Conservation (phyloP, 805 yeast species). For the Ogataea methanolica region DNA sequence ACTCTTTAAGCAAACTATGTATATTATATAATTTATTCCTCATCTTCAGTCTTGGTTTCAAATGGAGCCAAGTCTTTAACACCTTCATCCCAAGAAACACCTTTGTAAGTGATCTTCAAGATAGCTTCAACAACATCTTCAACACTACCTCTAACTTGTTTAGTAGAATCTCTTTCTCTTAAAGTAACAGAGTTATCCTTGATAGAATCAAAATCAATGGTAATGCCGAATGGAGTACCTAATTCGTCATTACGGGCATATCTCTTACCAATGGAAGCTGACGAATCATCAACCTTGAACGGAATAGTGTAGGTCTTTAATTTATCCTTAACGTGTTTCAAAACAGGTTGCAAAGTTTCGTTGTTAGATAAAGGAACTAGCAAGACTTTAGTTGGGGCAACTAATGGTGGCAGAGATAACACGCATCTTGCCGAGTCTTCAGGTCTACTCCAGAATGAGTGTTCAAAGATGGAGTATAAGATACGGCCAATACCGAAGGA, state of each 20-base stretch:
- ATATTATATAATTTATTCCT: constrained; percentile 7
- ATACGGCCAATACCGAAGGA: constrained; percentile 99
- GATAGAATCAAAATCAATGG: constrained; percentile 91
- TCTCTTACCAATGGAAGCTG: constrained; percentile 97
- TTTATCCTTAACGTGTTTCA: constrained; percentile 60
- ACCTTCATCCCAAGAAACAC: constrained; percentile 81
- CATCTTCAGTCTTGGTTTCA: constrained; percentile 57
- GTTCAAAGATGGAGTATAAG: constrained; percentile 89
- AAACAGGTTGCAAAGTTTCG: constrained; percentile 71
- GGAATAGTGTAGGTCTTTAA: constrained; percentile 83
- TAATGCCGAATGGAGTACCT: constrained; percentile 98
- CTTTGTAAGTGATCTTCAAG: constrained; percentile 67
- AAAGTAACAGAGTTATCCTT: constrained; percentile 85
- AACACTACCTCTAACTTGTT: constrained; percentile 90
- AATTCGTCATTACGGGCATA: constrained; percentile 97
- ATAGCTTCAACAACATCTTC: constrained; percentile 69
- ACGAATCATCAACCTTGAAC: constrained; percentile 93
- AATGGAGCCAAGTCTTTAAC: constrained; percentile 68
- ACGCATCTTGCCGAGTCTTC: constrained; percentile 81
- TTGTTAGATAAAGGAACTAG: constrained; percentile 91
- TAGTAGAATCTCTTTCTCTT: constrained; percentile 96
- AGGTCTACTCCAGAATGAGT: constrained; percentile 90
- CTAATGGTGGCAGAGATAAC: constrained; percentile 87
- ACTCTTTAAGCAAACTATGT: too few species aligned
- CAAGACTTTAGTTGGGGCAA: constrained; percentile 96